A percentile compares a stretch with the other conserved stretches of the same genome.
These are phyloP conservation scores for Haematococcus lacustris DNA, from an alignment of 139 green algal genomes.

Conservation along the genomic window DNA sequence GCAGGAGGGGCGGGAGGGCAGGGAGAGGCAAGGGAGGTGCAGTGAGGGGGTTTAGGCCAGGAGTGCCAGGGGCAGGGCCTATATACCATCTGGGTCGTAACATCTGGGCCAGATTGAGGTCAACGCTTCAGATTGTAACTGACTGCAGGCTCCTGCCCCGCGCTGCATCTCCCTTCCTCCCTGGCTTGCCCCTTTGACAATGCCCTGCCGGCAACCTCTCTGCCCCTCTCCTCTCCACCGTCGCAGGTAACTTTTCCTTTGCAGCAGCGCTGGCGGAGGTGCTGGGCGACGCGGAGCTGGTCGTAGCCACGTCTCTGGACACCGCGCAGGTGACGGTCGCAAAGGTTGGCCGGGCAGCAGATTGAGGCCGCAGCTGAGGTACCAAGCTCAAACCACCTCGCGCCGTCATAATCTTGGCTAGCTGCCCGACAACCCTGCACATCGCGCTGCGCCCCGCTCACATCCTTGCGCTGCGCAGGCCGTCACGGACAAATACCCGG, in stretches of 20 bases:
- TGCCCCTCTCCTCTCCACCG: too few species aligned
- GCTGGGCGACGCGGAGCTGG: constrained; percentile 7
- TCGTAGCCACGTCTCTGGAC: constrained; percentile 5
- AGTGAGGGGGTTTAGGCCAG: too few species aligned
- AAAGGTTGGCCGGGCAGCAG: not conserved
- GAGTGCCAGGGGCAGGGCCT: too few species aligned
- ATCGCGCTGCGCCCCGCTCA: not conserved
- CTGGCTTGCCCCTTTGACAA: too few species aligned
- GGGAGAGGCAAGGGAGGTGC: too few species aligned
- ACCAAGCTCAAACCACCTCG: not conserved
- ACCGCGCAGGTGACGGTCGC: not conserved
- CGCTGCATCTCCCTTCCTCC: too few species aligned
- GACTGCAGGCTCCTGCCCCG: too few species aligned
- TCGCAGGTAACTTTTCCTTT: constrained; percentile 18
- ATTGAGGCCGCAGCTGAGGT: not conserved
- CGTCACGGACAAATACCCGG: constrained; percentile 6
- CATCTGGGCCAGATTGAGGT: too few species aligned
- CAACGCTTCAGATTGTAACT: too few species aligned
- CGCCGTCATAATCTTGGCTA: not conserved
- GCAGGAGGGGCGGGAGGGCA: too few species aligned
- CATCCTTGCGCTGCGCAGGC: not conserved
- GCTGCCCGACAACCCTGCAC: not conserved
- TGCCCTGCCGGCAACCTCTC: too few species aligned
- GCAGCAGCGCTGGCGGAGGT: not conserved
- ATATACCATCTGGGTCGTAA: too few species aligned